phyloP scores from a whole-genome alignment of 192 early-diverging fungal species.

The Linnemannia zychae region DNA sequence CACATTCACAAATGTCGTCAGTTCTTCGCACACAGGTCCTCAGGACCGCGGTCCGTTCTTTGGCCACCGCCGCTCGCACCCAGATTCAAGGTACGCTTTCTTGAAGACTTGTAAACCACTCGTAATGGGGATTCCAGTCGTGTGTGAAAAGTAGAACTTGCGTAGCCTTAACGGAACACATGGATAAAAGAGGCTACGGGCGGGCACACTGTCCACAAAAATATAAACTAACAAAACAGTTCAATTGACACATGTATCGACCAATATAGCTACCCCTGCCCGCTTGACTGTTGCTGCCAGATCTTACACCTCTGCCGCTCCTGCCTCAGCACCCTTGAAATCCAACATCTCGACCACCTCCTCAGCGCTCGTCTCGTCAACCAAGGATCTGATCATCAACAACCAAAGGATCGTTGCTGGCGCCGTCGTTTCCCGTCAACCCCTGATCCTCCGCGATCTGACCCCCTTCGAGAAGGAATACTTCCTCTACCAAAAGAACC shows the following conservation, averaged over 20 bases:
- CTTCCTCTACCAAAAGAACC: conserved; percentile 75
- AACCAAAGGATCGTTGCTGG: conserved; percentile 64
- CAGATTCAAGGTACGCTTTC: conserved; percentile 43
- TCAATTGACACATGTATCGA: not conserved
- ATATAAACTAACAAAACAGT: not conserved
- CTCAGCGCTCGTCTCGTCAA: conserved; percentile 37
- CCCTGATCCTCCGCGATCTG: conserved; percentile 72
- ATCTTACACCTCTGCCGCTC: conserved; percentile 26
- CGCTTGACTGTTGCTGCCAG: conserved; percentile 32
- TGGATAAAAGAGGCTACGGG: too few relatives aligned
- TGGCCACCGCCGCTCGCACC: conserved; percentile 21
- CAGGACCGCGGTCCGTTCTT: conserved; percentile 31
- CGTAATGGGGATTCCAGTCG: not conserved
- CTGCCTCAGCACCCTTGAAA: conserved; percentile 36
- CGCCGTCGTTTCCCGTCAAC: conserved; percentile 78
- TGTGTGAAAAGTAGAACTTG: not conserved
- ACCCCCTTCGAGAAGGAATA: conserved; percentile 78
- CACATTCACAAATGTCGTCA: conserved; percentile 30
- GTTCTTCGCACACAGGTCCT: conserved; percentile 44
- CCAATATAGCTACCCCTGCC: conserved; percentile 22
- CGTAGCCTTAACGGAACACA: too few relatives aligned
- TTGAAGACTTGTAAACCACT: not conserved
- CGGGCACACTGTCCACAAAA: not conserved
- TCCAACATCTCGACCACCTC: conserved; percentile 49
- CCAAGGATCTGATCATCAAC: conserved; percentile 56